Percentiles rank a stretch among this genome's conserved stretches.
phyloP scores from a whole-genome alignment of 2,329 filamentous ascomycete genomes.

The Colletotrichum sp. region DNA sequence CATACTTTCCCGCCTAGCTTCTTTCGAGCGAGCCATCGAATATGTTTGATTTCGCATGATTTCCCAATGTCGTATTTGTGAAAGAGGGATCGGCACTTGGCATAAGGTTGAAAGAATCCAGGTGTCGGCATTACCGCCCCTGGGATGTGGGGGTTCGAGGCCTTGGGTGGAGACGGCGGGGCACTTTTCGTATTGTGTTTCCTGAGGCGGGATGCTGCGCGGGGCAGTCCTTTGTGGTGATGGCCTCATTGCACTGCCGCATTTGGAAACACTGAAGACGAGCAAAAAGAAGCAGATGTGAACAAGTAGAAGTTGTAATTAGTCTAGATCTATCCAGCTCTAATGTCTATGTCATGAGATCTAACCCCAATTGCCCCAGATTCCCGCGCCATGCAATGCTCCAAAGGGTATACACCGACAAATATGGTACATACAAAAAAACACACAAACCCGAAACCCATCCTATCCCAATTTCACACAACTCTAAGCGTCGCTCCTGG shows the following conservation, averaged over 20 bases:
- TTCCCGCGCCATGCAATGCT: conserved; percentile 16
- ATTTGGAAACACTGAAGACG: not conserved
- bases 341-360: conserved; percentile 5
- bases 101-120: not conserved
- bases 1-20: accelerated
- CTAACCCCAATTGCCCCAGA: not conserved
- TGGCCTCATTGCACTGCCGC: accelerated
- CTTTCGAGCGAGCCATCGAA: not conserved
- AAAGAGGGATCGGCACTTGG: not conserved
- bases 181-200: not conserved
- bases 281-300: accelerated
- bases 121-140: not conserved
- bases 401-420: conserved; percentile 19
- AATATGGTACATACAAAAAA: conserved; percentile 15
- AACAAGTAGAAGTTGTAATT: not conserved
- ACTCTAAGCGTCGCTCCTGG: conserved; percentile 19
- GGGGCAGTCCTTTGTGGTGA: not conserved
- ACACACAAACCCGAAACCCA: not conserved
- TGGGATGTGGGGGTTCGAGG: not conserved
- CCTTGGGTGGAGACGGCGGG: not conserved
- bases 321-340: conserved; percentile 1
- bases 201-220: not conserved
- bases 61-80: not conserved
- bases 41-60: not conserved
- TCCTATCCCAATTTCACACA: not conserved